Evolutionary conservation across 2,329 filamentous ascomycete species (phyloP).

Genomic region (Erysiphe pulchra): DNA sequence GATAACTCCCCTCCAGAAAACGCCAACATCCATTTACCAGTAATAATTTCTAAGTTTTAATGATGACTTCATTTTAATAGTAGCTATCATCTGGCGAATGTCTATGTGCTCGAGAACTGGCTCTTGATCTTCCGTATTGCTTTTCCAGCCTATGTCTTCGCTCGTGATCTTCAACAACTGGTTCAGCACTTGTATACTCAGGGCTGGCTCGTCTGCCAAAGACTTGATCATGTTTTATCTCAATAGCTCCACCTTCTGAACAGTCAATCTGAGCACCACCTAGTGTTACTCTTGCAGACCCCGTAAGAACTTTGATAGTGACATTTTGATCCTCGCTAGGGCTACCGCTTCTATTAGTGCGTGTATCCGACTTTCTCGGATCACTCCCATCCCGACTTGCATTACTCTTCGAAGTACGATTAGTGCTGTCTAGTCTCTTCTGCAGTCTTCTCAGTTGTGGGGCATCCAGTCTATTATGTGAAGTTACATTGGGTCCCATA

Average conservation of each 20-base stretch:
- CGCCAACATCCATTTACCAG: too few relatives aligned
- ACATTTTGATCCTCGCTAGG: conserved; percentile 30
- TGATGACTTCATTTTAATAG: too few relatives aligned
- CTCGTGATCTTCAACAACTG: conserved; percentile 7
- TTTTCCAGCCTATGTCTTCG: conserved; percentile 6
- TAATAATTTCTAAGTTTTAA: too few relatives aligned
- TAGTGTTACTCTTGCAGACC: conserved; percentile 27
- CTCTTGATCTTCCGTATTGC: conserved; percentile 5
- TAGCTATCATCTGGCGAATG: neutral
- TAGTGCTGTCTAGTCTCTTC: conserved; percentile 20
- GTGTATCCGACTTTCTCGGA: conserved; percentile 31
- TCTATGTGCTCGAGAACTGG: conserved; percentile 4
- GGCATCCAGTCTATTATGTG: conserved; percentile 22
- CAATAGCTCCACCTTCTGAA: conserved; percentile 31
- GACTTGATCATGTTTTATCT: conserved; percentile 19
- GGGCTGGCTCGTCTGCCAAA: conserved; percentile 24
- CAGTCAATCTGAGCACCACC: conserved; percentile 32
- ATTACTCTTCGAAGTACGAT: conserved; percentile 31
- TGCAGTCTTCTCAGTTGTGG: conserved; percentile 23
- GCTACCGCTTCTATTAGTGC: conserved; percentile 23
- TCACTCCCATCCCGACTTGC: conserved; percentile 37
- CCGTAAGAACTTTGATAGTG: conserved; percentile 30
- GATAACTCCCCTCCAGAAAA: too few relatives aligned
- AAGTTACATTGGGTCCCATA: conserved; percentile 14
- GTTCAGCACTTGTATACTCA: conserved; percentile 9